Evolutionary conservation across 345 rosid genomes (phyloP).

Genomic region (Lepidium didymum): DNA sequence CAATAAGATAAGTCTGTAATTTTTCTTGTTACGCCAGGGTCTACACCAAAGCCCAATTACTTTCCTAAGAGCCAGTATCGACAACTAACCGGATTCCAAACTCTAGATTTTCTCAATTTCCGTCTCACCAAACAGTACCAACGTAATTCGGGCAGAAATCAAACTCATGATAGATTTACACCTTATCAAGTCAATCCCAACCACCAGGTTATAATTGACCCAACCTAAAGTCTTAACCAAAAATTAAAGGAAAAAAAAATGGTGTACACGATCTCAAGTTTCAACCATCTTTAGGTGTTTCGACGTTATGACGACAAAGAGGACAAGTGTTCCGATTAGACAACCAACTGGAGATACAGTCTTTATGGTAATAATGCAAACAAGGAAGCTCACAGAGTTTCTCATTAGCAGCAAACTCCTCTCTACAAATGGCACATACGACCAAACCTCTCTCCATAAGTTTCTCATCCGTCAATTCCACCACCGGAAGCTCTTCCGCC

Average conservation of each 20-base stretch:
- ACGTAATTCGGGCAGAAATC: too few species aligned
- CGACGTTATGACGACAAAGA: conserved; percentile 12
- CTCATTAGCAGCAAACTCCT: conserved; percentile 5
- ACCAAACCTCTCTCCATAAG: conserved; percentile 14
- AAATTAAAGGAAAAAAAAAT: not conserved
- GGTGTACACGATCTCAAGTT: not conserved
- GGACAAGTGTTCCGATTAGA: conserved; percentile 18
- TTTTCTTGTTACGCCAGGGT: too few species aligned
- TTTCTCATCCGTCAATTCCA: conserved; percentile 10
- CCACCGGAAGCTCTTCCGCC: conserved; percentile 14
- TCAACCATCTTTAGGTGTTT: not conserved
- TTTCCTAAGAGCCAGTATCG: too few species aligned
- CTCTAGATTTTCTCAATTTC: too few species aligned
- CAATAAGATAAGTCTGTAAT: too few species aligned
- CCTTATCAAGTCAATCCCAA: too few species aligned
- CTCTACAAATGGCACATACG: conserved; percentile 13
- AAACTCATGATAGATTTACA: too few species aligned
- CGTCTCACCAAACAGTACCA: too few species aligned
- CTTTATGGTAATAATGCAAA: conserved; percentile 16
- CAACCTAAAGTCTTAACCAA: too few species aligned
- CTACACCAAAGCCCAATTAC: too few species aligned
- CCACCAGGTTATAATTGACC: too few species aligned
- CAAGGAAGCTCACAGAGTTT: conserved; percentile 25
- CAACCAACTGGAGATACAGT: conserved; percentile 15
- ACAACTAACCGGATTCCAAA: too few species aligned